Percentiles rank a stretch among this genome's conserved stretches.
Evolutionary conservation across 1,284 basidiomycete genomes (phyloP).

Genomic region (Phlebopus sp.): DNA sequence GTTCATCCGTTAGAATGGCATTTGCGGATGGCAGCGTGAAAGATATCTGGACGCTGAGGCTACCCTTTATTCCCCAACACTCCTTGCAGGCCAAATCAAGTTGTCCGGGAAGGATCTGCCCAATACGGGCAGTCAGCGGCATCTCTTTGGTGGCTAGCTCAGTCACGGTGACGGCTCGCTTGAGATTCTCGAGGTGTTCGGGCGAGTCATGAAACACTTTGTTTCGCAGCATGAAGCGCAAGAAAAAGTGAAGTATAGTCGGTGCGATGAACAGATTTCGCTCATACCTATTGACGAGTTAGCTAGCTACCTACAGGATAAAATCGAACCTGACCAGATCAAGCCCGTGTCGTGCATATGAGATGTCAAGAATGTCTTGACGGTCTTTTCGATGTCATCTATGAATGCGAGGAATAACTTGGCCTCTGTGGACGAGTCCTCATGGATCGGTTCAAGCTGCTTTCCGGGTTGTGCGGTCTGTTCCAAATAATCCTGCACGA

Average conservation of each 20-base stretch:
- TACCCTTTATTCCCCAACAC: slow-evolving; percentile 33
- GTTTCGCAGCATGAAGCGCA: slow-evolving; percentile 46
- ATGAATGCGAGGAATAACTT: slow-evolving; percentile 39
- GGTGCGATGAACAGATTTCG: slow-evolving; percentile 36
- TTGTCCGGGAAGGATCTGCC: slow-evolving; percentile 37
- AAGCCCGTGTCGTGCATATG: slow-evolving; percentile 47
- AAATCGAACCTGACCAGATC: slow-evolving; percentile 36
- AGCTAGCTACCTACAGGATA: neutral
- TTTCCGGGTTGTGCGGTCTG: slow-evolving; percentile 32
- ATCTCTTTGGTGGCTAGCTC: slow-evolving; percentile 42
- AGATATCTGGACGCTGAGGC: slow-evolving; percentile 19
- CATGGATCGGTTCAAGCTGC: slow-evolving; percentile 22
- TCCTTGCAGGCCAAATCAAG: slow-evolving; percentile 39
- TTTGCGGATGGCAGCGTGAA: slow-evolving; percentile 1
- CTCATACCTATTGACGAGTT: slow-evolving; percentile 24
- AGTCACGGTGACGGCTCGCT: slow-evolving; percentile 35
- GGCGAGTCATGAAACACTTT: slow-evolving; percentile 34
- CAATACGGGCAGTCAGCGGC: slow-evolving; percentile 41
- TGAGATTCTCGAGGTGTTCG: slow-evolving; percentile 22
- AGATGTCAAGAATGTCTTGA: slow-evolving; percentile 51
- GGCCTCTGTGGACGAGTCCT: slow-evolving; percentile 12
- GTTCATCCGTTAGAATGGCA: neutral
- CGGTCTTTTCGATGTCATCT: slow-evolving; percentile 41
- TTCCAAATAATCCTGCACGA: slow-evolving; percentile 33
- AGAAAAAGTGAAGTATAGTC: slow-evolving; percentile 45